Evolutionary conservation across 2,329 filamentous ascomycete genomes (phyloP), one percentile per base, ranked within the genome.

Genomic region (Chrysosporium keratinophilum): DNA sequence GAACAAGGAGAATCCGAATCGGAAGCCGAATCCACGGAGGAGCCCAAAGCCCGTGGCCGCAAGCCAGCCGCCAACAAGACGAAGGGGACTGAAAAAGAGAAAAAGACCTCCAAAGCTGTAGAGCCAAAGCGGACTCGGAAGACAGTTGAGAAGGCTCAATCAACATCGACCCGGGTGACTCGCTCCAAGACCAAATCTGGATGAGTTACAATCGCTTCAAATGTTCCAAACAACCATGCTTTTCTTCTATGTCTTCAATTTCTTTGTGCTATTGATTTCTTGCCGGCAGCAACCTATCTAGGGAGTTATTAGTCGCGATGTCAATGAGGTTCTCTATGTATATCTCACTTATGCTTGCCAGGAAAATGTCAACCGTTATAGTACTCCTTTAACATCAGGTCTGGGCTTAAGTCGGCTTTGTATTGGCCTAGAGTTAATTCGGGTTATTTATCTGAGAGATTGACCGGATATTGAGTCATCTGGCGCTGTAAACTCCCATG

Each of bases 11-110:
- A 54, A n/a, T 48, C 57, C 19, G 56, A 60, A 23, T 15, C 64
- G 41, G 54, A 64, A 46, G 57, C 45, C 40, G 33, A 62, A 62
- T 23, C 58, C 58, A 10, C 49, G 53, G 10, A 56, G 20, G 55
- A 56, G 9, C 44, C 59, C 7, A 55, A 60, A 33, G n/a, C 40
- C 14, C 60, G 62, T 28, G 23, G 23, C 50, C 59, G 59, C 52
- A 60, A 57, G 31, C 28, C 41, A 17, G 15, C 28, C 46, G 46
- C 28, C 46, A 45, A 44, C 20, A 54, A 52, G 15, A 39, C 50
- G 3, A 59, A 58, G 4, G 60, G 62, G 23, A 43, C 59, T 2
- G 54, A 54, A n/a, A 58, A 59, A 6, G 58, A 52, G 17, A 40
- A n/a, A 2, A 56, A 61, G 17, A 45, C 47, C 5, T 55, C 40